Evolutionary conservation across 345 rosid genomes (phyloP).

Genomic region (Gossypium ekmanianum): DNA sequence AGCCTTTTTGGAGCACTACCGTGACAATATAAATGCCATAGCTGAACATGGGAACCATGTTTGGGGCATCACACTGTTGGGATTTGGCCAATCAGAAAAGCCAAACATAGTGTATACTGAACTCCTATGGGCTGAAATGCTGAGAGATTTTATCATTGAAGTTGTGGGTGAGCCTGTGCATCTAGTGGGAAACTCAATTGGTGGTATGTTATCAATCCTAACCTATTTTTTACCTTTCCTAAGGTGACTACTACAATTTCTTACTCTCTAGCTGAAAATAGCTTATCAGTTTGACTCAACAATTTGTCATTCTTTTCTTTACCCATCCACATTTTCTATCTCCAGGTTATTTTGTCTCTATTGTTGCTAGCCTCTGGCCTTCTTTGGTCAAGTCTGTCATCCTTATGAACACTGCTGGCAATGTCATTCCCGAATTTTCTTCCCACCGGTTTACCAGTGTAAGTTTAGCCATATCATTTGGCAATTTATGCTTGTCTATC

Average conservation of each 20-base stretch:
- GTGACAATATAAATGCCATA: constrained; percentile 55
- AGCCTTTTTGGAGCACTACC: constrained; percentile 85
- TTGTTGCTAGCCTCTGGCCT: constrained; percentile 68
- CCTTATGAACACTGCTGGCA: constrained; percentile 77
- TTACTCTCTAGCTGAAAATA: background rate
- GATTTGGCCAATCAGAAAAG: constrained; percentile 93
- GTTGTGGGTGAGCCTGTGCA: constrained; percentile 81
- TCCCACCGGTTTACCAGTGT: constrained; percentile 43
- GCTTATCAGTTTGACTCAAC: background rate
- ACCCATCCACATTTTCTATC: constrained; percentile 17
- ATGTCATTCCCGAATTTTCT: constrained; percentile 56
- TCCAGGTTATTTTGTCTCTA: constrained; percentile 70
- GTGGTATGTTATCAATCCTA: constrained; percentile 46
- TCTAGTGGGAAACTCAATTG: constrained; percentile 80
- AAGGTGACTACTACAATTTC: background rate
- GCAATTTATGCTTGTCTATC: background rate
- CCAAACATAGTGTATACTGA: constrained; percentile 81
- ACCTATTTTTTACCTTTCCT: background rate
- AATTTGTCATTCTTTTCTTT: background rate
- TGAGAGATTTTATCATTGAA: constrained; percentile 75
- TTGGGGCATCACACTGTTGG: constrained; percentile 75
- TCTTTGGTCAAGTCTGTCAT: constrained; percentile 55
- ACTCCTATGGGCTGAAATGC: constrained; percentile 78
- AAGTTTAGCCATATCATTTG: constrained; percentile 22
- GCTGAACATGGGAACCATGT: constrained; percentile 53